These are phyloP conservation scores for Ophiostoma sp. DNA, from an alignment of 2,329 filamentous ascomycete species.

Conservation along the genomic window DNA sequence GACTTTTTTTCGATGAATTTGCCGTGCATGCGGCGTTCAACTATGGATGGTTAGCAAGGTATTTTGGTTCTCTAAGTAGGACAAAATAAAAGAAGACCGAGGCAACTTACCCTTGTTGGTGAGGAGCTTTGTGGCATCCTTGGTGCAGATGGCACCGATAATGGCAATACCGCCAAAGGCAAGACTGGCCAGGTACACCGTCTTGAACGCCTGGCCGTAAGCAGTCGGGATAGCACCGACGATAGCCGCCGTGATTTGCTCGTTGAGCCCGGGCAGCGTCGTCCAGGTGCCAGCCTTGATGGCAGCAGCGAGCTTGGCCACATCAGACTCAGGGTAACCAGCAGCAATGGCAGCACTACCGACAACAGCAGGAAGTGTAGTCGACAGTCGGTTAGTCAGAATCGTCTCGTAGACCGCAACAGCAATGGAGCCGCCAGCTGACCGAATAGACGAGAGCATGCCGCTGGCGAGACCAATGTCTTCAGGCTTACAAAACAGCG, in stretches of 20 bases:
- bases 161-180: conserved; percentile 22
- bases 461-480: conserved; percentile 46
- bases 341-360: conserved; percentile 33
- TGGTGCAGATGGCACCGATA: conserved; percentile 18
- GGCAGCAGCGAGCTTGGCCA: conserved; percentile 14
- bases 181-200: conserved; percentile 22
- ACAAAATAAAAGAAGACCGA: background rate
- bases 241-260: background rate
- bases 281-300: conserved; percentile 18
- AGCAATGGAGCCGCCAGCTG: conserved; percentile 39
- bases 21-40: conserved; percentile 10
- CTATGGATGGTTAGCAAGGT: background rate
- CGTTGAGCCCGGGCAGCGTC: conserved; percentile 1
- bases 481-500: conserved; percentile 41
- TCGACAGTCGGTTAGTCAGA: conserved; percentile 38
- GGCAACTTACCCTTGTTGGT: conserved; percentile 19
- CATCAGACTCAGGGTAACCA: conserved; percentile 31
- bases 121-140: conserved; percentile 12
- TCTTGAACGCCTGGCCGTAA: conserved; percentile 23
- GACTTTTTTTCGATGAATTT: background rate
- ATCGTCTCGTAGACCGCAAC: conserved; percentile 40
- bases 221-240: background rate
- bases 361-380: conserved; percentile 34
- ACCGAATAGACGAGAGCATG: conserved; percentile 43
- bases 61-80: background rate